phyloP scores from a whole-genome alignment of 2,329 filamentous ascomycete species.

The Microsporum audouinii region DNA sequence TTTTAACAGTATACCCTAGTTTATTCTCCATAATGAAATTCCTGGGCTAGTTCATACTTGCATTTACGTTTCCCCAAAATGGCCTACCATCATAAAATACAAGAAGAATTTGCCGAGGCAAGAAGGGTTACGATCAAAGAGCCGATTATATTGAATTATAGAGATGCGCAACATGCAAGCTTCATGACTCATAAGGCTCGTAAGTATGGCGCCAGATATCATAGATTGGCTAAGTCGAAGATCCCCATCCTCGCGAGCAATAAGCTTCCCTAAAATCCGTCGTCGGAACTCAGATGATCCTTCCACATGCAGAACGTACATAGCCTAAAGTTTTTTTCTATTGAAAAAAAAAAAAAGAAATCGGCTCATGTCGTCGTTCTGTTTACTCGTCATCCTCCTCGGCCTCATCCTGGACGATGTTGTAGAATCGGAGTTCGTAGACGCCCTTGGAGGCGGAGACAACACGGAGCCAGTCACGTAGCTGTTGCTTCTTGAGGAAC shows the following conservation, averaged over 20 bases:
- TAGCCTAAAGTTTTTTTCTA: neutral
- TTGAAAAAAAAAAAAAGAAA: neutral
- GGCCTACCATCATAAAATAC: neutral
- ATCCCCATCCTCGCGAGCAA: neutral
- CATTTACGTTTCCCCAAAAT: too few species aligned
- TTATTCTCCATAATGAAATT: neutral
- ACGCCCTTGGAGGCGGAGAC: constrained; percentile 96
- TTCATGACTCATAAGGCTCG: neutral
- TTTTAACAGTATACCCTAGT: neutral
- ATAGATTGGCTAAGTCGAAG: neutral
- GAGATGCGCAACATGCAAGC: neutral
- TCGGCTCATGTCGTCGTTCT: neutral
- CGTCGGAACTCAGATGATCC: neutral
- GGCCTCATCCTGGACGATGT: constrained; percentile 95
- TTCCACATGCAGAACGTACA: neutral
- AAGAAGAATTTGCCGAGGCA: neutral
- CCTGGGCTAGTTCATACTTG: neutral
- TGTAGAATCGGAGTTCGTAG: constrained; percentile 99
- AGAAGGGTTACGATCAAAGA: neutral
- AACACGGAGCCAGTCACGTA: constrained; percentile 98
- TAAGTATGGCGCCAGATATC: neutral
- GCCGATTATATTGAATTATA: neutral
- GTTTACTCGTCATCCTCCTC: constrained; percentile 97
- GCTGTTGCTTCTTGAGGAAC: constrained; percentile 99
- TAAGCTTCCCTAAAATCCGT: neutral